Conservation (phyloP, 306 rosid genomes). For the Prinsepia uniflora region DNA sequence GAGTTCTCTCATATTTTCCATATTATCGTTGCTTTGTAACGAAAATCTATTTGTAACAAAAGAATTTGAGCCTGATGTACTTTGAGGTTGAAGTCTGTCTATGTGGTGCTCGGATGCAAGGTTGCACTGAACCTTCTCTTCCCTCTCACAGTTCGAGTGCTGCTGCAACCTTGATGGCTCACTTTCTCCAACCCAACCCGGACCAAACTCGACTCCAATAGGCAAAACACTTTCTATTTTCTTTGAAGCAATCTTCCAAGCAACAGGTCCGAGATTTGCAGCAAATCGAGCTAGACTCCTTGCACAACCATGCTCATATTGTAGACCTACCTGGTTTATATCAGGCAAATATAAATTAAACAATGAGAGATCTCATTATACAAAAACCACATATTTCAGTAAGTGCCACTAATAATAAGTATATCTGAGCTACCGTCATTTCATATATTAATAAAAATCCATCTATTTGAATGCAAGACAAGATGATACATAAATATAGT, state of each 20-base stretch:
- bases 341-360: neutral
- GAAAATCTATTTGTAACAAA: constrained; percentile 31
- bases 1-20: constrained; percentile 30
- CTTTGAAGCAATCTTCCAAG: constrained; percentile 74
- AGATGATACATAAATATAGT: neutral
- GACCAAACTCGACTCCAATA: constrained; percentile 54
- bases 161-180: constrained; percentile 36
- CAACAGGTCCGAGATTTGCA: constrained; percentile 80
- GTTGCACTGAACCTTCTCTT: constrained; percentile 33
- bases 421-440: neutral
- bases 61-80: constrained; percentile 35
- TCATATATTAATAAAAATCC: neutral
- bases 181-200: constrained; percentile 56
- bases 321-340: constrained; percentile 64
- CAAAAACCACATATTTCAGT: neutral
- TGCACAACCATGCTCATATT: constrained; percentile 64
- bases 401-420: neutral
- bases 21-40: constrained; percentile 42
- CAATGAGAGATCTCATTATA: neutral
- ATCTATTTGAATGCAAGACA: neutral
- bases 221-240: constrained; percentile 64
- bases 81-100: constrained; percentile 35
- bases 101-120: constrained; percentile 29
- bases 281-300: constrained; percentile 82
- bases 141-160: constrained; percentile 29